Conservation (phyloP, 352 stramenopile genomes). For the Pythium coloratum region DNA sequence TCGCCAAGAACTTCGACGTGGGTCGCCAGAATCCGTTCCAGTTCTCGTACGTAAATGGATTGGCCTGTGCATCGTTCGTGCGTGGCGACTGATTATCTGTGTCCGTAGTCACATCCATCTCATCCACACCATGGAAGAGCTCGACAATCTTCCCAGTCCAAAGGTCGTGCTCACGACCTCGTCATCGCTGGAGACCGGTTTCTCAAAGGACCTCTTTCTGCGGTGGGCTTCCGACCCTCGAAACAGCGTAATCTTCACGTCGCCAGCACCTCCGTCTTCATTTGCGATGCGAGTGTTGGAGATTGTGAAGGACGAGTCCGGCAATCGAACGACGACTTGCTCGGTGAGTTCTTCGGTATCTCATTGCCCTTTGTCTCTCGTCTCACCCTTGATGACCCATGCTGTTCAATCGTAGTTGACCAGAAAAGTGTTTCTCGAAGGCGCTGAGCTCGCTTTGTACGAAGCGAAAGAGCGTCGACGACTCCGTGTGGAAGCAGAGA, state of each 20-base stretch:
- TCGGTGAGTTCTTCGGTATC: conserved; percentile 33
- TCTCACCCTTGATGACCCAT: not conserved
- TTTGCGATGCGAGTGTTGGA: conserved; percentile 71
- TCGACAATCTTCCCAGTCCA: conserved; percentile 82
- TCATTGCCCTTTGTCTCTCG: not conserved
- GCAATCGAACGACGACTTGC: conserved; percentile 56
- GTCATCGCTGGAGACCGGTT: conserved; percentile 75
- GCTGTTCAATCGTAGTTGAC: conserved; percentile 32
- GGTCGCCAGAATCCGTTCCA: conserved; percentile 88
- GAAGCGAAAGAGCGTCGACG: conserved; percentile 87
- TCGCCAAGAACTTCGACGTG: conserved; percentile 90
- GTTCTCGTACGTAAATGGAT: conserved; percentile 64
- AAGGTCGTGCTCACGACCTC: conserved; percentile 88
- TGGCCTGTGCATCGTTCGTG: too few relatives aligned
- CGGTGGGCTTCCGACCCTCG: conserved; percentile 71
- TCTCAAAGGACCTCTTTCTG: conserved; percentile 84
- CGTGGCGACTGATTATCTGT: not conserved
- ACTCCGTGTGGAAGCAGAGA: conserved; percentile 80
- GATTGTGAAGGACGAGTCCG: conserved; percentile 47
- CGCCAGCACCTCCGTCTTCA: conserved; percentile 55
- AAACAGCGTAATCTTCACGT: conserved; percentile 87
- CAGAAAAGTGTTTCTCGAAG: conserved; percentile 75
- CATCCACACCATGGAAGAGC: conserved; percentile 83
- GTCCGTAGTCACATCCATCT: conserved; percentile 79
- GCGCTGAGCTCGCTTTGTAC: conserved; percentile 79